Conservation (phyloP, 768 basidiomycete genomes). For the Boletus huronensis region DNA sequence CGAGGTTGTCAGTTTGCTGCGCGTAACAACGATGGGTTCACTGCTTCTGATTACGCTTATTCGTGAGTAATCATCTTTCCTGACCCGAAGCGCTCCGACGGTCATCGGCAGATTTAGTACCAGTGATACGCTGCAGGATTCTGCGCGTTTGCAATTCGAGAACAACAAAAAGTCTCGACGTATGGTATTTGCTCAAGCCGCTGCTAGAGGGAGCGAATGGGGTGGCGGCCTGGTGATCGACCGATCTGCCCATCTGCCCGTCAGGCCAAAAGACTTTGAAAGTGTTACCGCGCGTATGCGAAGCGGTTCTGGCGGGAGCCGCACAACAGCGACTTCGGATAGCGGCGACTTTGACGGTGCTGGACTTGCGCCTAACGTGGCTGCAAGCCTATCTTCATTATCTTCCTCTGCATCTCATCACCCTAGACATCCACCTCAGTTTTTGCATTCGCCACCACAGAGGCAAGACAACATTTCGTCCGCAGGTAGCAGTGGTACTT, state of each 20-base stretch:
- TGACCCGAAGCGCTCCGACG: constrained; percentile 1
- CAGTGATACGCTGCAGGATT: constrained; percentile 73
- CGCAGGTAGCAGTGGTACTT: constrained; percentile 37
- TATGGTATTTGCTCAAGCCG: constrained; percentile 69
- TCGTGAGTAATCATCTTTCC: constrained; percentile 15
- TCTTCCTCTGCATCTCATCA: constrained; percentile 65
- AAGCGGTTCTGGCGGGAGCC: constrained; percentile 78
- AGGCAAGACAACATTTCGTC: constrained; percentile 29
- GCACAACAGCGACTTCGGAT: constrained; percentile 72
- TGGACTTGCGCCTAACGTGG: constrained; percentile 38
- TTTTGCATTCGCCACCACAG: constrained; percentile 44
- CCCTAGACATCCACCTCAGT: constrained; percentile 32
- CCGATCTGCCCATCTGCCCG: constrained; percentile 45
- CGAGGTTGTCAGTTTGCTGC: constrained; percentile 80
- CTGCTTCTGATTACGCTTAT: constrained; percentile 90
- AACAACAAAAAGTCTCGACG: constrained; percentile 73
- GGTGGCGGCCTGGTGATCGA: constrained; percentile 39
- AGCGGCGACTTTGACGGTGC: constrained; percentile 59
- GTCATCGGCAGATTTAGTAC: constrained; percentile 56
- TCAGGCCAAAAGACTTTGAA: constrained; percentile 41
- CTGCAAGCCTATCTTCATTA: constrained; percentile 50
- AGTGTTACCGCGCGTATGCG: constrained; percentile 55
- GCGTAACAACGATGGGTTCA: constrained; percentile 89
- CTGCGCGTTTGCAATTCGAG: constrained; percentile 76
- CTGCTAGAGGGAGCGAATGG: constrained; percentile 63